Conservation (phyloP, 2,329 filamentous ascomycete genomes). For the Aspergillus hortae region DNA sequence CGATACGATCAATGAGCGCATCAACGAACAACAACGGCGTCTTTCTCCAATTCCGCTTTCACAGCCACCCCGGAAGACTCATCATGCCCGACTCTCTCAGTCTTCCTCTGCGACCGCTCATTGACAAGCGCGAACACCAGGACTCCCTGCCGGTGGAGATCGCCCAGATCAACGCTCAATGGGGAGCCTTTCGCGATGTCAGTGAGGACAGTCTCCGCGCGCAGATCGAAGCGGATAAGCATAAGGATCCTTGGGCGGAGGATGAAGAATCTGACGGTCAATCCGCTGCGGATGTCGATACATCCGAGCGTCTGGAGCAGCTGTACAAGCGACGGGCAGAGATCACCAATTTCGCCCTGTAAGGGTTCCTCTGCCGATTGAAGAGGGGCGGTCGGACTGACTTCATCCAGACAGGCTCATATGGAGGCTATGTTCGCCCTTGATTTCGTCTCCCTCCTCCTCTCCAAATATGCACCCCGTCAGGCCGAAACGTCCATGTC, state of each 20-base stretch:
- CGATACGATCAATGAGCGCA: not conserved
- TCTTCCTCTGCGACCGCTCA: constrained; percentile 60
- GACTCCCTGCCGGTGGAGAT: constrained; percentile 70
- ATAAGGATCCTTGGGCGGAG: constrained; percentile 46
- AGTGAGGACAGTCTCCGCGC: constrained; percentile 69
- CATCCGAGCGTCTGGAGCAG: constrained; percentile 37
- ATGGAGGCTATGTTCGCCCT: constrained; percentile 61
- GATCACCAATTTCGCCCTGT: constrained; percentile 44
- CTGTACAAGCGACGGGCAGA: constrained; percentile 44
- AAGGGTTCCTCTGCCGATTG: constrained; percentile 12
- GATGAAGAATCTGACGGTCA: constrained; percentile 41
- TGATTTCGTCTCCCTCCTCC: constrained; percentile 77
- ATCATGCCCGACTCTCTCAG: constrained; percentile 42
- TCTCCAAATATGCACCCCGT: constrained; percentile 75
- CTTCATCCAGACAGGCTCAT: constrained; percentile 37
- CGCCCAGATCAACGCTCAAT: constrained; percentile 70
- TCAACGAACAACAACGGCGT: not conserved
- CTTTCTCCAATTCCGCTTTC: not conserved
- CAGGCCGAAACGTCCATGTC: constrained; percentile 69
- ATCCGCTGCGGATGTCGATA: constrained; percentile 29
- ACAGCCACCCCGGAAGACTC: not conserved
- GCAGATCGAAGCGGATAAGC: constrained; percentile 57
- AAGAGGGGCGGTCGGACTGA: not conserved
- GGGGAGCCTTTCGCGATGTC: constrained; percentile 77
- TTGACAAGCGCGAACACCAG: constrained; percentile 47